Conservation (phyloP, 495 filamentous ascomycete genomes). For the Penicillium flavigenum region DNA sequence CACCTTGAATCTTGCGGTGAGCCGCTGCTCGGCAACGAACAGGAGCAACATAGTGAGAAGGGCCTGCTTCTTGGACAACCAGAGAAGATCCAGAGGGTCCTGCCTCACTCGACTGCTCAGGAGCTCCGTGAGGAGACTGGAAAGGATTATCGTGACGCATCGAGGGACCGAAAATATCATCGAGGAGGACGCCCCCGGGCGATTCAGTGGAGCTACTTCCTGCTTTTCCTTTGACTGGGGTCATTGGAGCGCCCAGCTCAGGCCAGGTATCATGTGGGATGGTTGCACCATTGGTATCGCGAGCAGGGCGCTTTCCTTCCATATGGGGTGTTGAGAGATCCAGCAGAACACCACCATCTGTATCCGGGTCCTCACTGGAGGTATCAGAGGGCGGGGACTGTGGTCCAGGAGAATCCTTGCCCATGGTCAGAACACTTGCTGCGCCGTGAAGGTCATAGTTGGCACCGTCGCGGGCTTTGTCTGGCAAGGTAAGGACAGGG, state of each 20-base stretch:
- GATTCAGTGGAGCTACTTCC: constrained; percentile 1
- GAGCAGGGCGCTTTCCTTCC: not conserved
- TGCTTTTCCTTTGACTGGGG: not conserved
- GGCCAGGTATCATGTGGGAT: not conserved
- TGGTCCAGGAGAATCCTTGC: not conserved
- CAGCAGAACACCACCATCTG: constrained; percentile 14
- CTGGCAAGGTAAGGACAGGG: not conserved
- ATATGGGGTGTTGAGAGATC: not conserved
- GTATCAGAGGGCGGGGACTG: constrained; percentile 28
- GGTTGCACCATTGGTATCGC: too few species aligned
- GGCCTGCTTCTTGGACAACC: not conserved
- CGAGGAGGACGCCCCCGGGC: not conserved
- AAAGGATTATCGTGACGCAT: not conserved
- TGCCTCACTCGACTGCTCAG: not conserved
- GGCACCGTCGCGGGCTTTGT: not conserved
- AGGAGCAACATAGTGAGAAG: not conserved
- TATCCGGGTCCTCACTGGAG: constrained; percentile 31
- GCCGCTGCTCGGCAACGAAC: not conserved
- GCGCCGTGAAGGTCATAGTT: not conserved
- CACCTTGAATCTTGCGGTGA: constrained; percentile 6
- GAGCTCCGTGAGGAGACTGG: not conserved
- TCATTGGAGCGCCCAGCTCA: not conserved
- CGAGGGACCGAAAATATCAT: not conserved
- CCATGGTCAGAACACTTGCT: not conserved
- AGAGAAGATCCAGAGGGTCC: not conserved